These are phyloP conservation scores for Boletus tomentosulus DNA, from an alignment of 768 basidiomycete species.

Conservation along the genomic window DNA sequence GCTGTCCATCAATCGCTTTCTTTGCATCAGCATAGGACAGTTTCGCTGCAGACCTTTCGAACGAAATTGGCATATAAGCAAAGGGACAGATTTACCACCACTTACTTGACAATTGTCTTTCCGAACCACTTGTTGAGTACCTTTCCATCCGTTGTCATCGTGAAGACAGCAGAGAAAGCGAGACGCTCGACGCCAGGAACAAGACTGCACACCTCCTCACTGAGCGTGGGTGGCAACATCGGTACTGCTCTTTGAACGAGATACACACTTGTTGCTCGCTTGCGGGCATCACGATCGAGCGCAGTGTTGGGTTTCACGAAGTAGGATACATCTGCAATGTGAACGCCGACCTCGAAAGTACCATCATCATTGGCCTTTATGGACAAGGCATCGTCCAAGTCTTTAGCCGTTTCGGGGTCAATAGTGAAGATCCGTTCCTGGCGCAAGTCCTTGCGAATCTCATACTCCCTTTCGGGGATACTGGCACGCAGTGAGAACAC, in stretches of 20 bases:
- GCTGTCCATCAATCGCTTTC: constrained; percentile 70
- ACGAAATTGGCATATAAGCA: constrained; percentile 1
- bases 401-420: constrained; percentile 85
- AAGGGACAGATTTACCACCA: background rate
- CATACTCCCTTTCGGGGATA: constrained; percentile 85
- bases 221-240: constrained; percentile 93
- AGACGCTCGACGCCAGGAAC: constrained; percentile 85
- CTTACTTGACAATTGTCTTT: constrained; percentile 85
- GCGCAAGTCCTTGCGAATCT: constrained; percentile 85
- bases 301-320: constrained; percentile 95
- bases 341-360: constrained; percentile 89
- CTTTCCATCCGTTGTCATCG: constrained; percentile 75
- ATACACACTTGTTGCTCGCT: constrained; percentile 95
- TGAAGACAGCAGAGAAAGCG: constrained; percentile 87
- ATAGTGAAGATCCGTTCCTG: constrained; percentile 86
- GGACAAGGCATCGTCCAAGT: constrained; percentile 93
- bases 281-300: constrained; percentile 96
- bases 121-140: constrained; percentile 90
- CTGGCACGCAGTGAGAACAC: constrained; percentile 34
- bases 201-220: constrained; percentile 91
- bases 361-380: constrained; percentile 88
- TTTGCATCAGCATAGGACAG: constrained; percentile 82
- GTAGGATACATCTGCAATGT: constrained; percentile 93
- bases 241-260: constrained; percentile 94
- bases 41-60: constrained; percentile 74